phyloP scores from a whole-genome alignment of 768 basidiomycete genomes.

The Leucocoprinus birnbaumii region DNA sequence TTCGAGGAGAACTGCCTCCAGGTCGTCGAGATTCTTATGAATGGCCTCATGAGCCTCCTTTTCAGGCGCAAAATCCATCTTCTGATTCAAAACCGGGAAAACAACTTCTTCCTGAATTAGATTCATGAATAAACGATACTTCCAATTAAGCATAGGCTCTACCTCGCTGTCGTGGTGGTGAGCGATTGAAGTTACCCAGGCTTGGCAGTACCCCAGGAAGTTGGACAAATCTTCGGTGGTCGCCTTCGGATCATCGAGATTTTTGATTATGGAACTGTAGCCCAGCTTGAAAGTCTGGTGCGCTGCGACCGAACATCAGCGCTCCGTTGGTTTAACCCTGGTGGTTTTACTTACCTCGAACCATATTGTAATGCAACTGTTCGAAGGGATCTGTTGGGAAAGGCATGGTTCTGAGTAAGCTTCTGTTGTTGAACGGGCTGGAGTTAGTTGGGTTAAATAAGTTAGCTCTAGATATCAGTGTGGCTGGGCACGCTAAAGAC shows the following conservation, averaged over 20 bases:
- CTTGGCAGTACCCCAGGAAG: constrained; percentile 7
- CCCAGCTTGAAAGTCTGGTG: constrained; percentile 8
- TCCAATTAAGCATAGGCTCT: not conserved
- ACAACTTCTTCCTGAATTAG: not conserved
- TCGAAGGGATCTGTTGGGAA: constrained; percentile 4
- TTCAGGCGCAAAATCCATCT: constrained; percentile 8
- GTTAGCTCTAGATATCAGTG: no score
- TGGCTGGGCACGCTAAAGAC: no score
- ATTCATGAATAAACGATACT: not conserved
- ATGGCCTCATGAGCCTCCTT: constrained; percentile 3
- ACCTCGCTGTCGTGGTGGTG: constrained; percentile 5
- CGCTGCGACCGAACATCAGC: not conserved
- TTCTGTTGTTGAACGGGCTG: no score
- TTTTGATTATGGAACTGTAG: not conserved
- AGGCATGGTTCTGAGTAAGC: not conserved
- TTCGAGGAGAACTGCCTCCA: not conserved
- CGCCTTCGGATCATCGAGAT: not conserved
- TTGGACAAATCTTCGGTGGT: not conserved
- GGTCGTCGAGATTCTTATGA: not conserved
- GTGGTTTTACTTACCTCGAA: not conserved
- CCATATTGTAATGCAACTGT: constrained; percentile 6
- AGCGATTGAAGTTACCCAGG: not conserved
- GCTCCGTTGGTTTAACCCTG: not conserved
- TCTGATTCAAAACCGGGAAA: constrained; percentile 8
- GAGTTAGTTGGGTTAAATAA: no score